phyloP scores from a whole-genome alignment of 208 protist species.

The Trypanosoma grayi region DNA sequence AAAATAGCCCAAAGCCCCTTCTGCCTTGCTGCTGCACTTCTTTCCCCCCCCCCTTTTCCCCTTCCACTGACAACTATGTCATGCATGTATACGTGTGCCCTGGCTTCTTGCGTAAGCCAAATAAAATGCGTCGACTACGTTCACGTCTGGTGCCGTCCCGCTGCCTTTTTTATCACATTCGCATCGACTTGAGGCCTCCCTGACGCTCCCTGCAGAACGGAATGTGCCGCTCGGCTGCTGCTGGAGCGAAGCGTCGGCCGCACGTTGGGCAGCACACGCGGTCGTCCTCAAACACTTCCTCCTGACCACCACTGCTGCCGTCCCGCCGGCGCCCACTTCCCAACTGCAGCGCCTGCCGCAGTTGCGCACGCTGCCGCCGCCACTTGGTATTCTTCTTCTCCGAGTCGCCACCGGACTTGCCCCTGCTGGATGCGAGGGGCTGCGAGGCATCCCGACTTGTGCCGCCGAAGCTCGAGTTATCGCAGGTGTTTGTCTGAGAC shows the following conservation, averaged over 20 bases:
- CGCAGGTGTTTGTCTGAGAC: conserved; percentile 4
- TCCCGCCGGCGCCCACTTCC: neutral
- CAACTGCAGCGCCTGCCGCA: conserved; percentile 30
- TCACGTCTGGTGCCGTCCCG: too few relatives aligned
- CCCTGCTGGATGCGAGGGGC: conserved; percentile 4
- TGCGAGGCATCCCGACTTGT: neutral
- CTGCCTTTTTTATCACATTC: conserved; percentile 10
- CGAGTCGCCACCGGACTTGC: neutral
- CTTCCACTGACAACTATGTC: neutral
- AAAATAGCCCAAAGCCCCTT: too few relatives aligned
- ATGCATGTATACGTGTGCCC: conserved; percentile 14
- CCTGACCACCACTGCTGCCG: conserved; percentile 2
- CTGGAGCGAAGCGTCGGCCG: conserved; percentile 39
- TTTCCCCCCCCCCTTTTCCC: conserved; percentile 1
- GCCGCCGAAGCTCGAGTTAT: neutral
- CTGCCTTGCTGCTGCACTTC: neutral
- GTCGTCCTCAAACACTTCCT: conserved; percentile 33
- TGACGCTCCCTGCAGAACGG: conserved; percentile 30
- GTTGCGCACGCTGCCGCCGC: conserved; percentile 41
- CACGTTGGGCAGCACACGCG: conserved; percentile 47
- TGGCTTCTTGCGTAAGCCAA: too few relatives aligned
- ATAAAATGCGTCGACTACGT: too few relatives aligned
- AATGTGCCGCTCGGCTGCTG: conserved; percentile 43
- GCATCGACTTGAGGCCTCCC: conserved; percentile 2
- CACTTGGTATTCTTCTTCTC: conserved; percentile 17